A percentile compares a stretch with the other conserved stretches of the same genome.
phyloP scores from a whole-genome alignment of 2,329 filamentous ascomycete species.

The Aspergillus sp. region DNA sequence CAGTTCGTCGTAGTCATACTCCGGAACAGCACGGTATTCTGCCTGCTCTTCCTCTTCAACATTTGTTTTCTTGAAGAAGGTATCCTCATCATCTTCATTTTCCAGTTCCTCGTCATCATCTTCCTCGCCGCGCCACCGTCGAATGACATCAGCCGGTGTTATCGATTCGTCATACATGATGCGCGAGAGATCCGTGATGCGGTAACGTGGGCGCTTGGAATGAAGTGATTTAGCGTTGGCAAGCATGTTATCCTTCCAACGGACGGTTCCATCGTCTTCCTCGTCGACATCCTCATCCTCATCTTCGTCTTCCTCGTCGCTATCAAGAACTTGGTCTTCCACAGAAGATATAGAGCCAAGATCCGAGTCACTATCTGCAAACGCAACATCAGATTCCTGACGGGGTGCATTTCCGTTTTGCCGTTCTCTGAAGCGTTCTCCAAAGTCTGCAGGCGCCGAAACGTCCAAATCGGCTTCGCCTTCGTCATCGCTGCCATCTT shows the following conservation, averaged over 20 bases:
- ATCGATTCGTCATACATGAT: constrained; percentile 86
- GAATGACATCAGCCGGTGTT: constrained; percentile 71
- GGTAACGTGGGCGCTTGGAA: constrained; percentile 68
- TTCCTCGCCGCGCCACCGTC: constrained; percentile 74
- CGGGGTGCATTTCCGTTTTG: constrained; percentile 56
- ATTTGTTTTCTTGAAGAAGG: constrained; percentile 61
- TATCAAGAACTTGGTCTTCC: constrained; percentile 56
- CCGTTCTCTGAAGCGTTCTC: constrained; percentile 41
- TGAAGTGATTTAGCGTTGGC: constrained; percentile 73
- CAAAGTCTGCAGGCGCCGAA: constrained; percentile 45
- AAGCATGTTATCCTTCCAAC: constrained; percentile 87
- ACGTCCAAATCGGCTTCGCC: constrained; percentile 38
- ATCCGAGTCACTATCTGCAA: constrained; percentile 96
- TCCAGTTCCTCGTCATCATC: constrained; percentile 59
- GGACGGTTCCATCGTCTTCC: constrained; percentile 67
- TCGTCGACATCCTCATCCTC: constrained; percentile 36
- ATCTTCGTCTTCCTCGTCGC: constrained; percentile 48
- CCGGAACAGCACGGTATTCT: constrained; percentile 77
- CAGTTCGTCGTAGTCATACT: constrained; percentile 76
- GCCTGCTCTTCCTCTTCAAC: constrained; percentile 49
- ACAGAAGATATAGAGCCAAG: constrained; percentile 78
- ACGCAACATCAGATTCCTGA: constrained; percentile 72
- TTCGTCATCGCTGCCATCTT: constrained; percentile 37
- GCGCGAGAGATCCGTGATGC: constrained; percentile 77
- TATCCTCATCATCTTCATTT: constrained; percentile 65